These are phyloP conservation scores for Nicotiana tomentosiformis DNA, from an alignment of 257 asterid species.

Conservation along the genomic window DNA sequence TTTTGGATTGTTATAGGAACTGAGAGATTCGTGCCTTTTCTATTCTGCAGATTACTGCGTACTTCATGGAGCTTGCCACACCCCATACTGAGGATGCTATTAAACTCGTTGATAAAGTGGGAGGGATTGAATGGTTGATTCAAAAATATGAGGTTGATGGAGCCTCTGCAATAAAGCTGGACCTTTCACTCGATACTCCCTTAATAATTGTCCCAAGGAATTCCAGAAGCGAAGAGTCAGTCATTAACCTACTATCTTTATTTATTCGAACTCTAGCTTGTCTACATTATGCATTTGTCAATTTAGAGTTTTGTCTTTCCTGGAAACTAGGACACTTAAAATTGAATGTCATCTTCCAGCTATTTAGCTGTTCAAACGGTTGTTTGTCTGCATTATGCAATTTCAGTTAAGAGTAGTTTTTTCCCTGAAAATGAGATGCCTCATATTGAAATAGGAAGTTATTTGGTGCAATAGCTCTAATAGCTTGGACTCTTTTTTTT, in stretches of 20 bases:
- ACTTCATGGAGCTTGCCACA: conserved; percentile 96
- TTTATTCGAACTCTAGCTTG: conserved; percentile 3
- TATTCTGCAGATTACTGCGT: conserved; percentile 70
- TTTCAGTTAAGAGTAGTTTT: neutral
- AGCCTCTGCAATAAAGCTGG: conserved; percentile 88
- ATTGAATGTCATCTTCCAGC: neutral
- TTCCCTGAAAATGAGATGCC: neutral
- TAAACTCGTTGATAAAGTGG: conserved; percentile 91
- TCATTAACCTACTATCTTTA: conserved; percentile 18
- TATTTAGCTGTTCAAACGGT: neutral
- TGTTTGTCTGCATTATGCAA: neutral
- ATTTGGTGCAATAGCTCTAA: neutral
- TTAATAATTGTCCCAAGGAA: conserved; percentile 85
- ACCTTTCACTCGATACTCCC: conserved; percentile 90
- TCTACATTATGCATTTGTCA: neutral
- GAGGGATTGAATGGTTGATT: conserved; percentile 98
- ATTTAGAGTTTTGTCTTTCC: neutral
- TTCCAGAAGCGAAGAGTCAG: conserved; percentile 93
- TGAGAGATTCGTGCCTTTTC: conserved; percentile 10
- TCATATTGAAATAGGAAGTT: neutral
- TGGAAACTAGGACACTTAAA: neutral
- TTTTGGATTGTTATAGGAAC: neutral
- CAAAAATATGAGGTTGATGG: conserved; percentile 97
- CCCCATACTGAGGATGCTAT: conserved; percentile 97
- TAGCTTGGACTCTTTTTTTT: neutral